Percentiles rank a stretch among this genome's conserved stretches.
Evolutionary conservation across 768 basidiomycete species (phyloP).

Genomic region (Pisolithus microcarpus): DNA sequence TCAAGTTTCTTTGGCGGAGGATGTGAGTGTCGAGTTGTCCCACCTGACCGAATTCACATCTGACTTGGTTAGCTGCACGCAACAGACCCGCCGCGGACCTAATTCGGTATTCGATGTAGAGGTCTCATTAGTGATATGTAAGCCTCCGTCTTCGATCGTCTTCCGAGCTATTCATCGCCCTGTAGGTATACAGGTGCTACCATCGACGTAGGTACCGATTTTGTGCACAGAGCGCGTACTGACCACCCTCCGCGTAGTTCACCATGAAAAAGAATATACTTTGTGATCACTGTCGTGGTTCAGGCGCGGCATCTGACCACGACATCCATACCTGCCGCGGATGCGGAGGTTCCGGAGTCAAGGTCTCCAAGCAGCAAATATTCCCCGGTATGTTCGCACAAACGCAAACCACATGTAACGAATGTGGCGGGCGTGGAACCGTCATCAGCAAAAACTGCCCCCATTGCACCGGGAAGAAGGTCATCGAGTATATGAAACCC

Average conservation of each 20-base stretch:
- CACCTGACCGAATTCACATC: not conserved
- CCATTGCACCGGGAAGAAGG: slow-evolving; percentile 76
- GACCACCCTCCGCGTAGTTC: slow-evolving; percentile 49
- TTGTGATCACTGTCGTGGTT: slow-evolving; percentile 95
- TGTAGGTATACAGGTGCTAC: slow-evolving; percentile 74
- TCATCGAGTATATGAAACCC: slow-evolving; percentile 70
- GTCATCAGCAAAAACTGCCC: slow-evolving; percentile 73
- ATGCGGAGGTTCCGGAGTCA: slow-evolving; percentile 82
- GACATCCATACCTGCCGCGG: slow-evolving; percentile 83
- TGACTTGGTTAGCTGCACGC: slow-evolving; percentile 13
- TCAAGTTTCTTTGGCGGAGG: slow-evolving; percentile 85
- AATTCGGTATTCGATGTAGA: slow-evolving; percentile 78
- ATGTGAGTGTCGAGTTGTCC: slow-evolving; percentile 38
- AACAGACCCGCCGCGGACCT: slow-evolving; percentile 66
- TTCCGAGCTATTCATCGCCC: slow-evolving; percentile 5
- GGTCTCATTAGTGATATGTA: slow-evolving; percentile 79
- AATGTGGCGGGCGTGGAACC: slow-evolving; percentile 80
- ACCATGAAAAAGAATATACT: slow-evolving; percentile 87
- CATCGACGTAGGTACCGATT: slow-evolving; percentile 59
- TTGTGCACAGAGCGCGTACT: slow-evolving; percentile 1
- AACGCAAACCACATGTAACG: slow-evolving; percentile 73
- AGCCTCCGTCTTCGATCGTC: slow-evolving; percentile 16
- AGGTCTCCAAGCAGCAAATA: slow-evolving; percentile 81
- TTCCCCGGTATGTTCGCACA: slow-evolving; percentile 97
- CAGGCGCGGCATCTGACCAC: slow-evolving; percentile 83